Percentiles rank a stretch among this genome's conserved stretches.
Evolutionary conservation across 2,329 filamentous ascomycete species (phyloP).

Genomic region (Colletotrichum ledebouriae): DNA sequence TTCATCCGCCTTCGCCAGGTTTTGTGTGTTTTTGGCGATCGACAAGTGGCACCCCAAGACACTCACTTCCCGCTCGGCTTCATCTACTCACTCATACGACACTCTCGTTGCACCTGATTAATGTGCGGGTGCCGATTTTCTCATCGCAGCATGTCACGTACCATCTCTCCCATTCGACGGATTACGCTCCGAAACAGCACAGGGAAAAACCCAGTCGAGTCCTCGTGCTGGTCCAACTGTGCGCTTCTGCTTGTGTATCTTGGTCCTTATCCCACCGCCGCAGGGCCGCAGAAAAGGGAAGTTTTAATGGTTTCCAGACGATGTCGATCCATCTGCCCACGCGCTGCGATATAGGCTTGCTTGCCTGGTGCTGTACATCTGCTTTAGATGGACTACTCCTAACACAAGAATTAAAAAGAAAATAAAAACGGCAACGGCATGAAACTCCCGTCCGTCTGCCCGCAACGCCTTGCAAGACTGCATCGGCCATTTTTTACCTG

Average conservation of each 20-base stretch:
- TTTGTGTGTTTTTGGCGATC: no score
- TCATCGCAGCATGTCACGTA: no score
- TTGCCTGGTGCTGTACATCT: not conserved
- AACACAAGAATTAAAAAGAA: no score
- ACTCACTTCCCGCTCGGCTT: no score
- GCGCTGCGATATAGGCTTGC: constrained; percentile 9
- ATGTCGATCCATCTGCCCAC: not conserved
- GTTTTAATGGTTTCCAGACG: constrained; percentile 8
- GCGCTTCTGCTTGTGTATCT: not conserved
- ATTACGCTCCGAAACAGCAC: no score
- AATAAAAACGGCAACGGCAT: not conserved
- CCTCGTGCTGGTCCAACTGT: no score
- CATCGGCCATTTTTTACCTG: constrained; percentile 34
- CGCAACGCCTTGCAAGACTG: constrained; percentile 19
- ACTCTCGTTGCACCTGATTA: constrained; percentile 7
- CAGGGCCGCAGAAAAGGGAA: constrained; percentile 23
- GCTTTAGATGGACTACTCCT: not conserved
- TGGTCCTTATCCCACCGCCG: not conserved
- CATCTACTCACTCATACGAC: no score
- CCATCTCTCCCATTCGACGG: no score
- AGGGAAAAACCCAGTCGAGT: no score
- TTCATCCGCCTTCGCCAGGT: no score
- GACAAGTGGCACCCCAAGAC: not conserved
- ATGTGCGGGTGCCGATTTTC: no score
- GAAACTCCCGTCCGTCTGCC: not conserved